Base-by-base conservation (phyloP, 352 stramenopile genomes). In the Salisapilia sapeloensis region DNA sequence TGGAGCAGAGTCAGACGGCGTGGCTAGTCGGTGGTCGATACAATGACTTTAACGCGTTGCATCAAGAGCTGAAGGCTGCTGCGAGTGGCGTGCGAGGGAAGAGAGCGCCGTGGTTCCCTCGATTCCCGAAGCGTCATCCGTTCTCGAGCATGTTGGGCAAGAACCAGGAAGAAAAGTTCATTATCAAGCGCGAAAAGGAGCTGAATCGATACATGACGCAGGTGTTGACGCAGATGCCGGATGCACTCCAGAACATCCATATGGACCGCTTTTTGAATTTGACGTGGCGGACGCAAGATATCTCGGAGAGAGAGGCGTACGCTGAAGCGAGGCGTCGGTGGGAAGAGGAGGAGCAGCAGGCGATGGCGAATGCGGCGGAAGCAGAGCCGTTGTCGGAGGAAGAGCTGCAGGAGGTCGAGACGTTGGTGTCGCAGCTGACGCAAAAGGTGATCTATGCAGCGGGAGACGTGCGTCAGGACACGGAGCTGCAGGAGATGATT, bases 171-270 rank as follows among this genome's bases (percentile, higher is more conserved):
- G 76, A 92, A 39, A 87, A 92, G 49, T 92, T 92, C 43, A 84
- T 92, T 42, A 85, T 85, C 58, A 87, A 82, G 52, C 70, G 76
- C 31, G 76, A 92, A 50, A 92, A 92, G 48, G 76, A 92, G 40
- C 66, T 92, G 41, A 92, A 92, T 52, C 76, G 76, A 24, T 92
- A 92, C 65, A 79, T 92, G 61, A 92, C 76, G 30, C 76, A 92
- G 40, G 76, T 92, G 56, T 49, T 92, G 23, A 92, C 76, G 28
- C 76, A 92, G 51, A 92, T 92, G 76, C 76, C 76, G 2, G 76
- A 92, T 29, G 76, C 76, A 24, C 49, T 92, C 26, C 47, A 83
- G 19, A 92, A 92, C 54, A 67, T 89, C 22, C 76, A 92, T 54
- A 64, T 92, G 72, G 76, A 92, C 37, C 72, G 76, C 14, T 92